Conservation (phyloP, 2,329 filamentous ascomycete genomes). For the Biscogniauxia mediterranea region DNA sequence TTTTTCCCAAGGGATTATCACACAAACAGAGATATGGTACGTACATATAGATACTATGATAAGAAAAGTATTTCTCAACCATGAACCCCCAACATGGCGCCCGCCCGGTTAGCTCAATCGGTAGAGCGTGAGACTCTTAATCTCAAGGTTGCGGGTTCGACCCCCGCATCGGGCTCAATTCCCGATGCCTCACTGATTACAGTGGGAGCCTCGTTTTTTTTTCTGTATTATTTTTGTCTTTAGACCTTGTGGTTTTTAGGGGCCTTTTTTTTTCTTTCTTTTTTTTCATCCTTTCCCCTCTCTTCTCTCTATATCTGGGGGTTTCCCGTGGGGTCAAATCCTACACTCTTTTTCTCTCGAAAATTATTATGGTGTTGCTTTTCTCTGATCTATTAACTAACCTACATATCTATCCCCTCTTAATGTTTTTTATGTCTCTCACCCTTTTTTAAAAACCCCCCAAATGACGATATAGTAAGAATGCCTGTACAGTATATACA, state of each 20-base stretch:
- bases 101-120: conserved; percentile 64
- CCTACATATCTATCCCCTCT: too few relatives aligned
- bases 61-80: not conserved
- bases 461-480: too few relatives aligned
- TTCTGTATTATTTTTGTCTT: too few relatives aligned
- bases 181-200: conserved; percentile 30
- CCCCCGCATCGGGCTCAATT: conserved; percentile 47
- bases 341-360: too few relatives aligned
- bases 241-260: too few relatives aligned
- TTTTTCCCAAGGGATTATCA: not conserved
- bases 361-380: too few relatives aligned
- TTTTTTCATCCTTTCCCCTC: not conserved
- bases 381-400: too few relatives aligned
- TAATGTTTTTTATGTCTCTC: too few relatives aligned
- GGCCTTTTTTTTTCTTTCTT: not conserved
- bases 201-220: conserved; percentile 11
- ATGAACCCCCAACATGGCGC: conserved; percentile 28
- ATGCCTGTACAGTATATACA: too few relatives aligned
- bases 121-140: conserved; percentile 72
- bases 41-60: not conserved
- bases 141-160: conserved; percentile 40
- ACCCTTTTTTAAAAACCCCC: too few relatives aligned
- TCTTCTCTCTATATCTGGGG: not conserved
- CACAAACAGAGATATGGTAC: not conserved
- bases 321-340: too few relatives aligned